phyloP scores from a whole-genome alignment of 2,329 filamentous ascomycete genomes.

The Beauveria medogensis region DNA sequence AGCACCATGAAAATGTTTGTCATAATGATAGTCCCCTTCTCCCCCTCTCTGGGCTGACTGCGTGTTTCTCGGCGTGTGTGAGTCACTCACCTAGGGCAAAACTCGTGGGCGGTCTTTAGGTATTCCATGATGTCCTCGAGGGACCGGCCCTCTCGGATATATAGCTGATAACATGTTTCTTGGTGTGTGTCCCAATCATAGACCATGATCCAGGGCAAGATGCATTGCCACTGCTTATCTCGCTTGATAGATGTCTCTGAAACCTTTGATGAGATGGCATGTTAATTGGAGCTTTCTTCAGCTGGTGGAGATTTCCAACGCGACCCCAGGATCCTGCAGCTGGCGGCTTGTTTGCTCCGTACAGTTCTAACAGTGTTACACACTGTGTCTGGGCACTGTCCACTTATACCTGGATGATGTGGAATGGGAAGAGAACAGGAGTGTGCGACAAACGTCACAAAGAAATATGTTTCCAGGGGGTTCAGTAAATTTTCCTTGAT shows the following conservation, averaged over 20 bases:
- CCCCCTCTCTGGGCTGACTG: slow-evolving; percentile 8
- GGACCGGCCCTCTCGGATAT: slow-evolving; percentile 66
- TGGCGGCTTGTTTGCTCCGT: neutral
- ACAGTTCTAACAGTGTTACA: neutral
- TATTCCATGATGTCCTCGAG: slow-evolving; percentile 68
- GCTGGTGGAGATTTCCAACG: slow-evolving; percentile 1
- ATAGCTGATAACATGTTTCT: slow-evolving; percentile 49
- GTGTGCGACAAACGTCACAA: neutral
- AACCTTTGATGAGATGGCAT: neutral
- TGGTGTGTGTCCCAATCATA: slow-evolving; percentile 39
- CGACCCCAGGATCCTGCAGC: neutral
- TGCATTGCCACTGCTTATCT: neutral
- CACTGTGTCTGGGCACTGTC: neutral
- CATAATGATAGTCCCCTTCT: neutral
- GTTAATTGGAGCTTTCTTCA: neutral
- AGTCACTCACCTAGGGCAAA: slow-evolving; percentile 62
- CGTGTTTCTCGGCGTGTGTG: slow-evolving; percentile 11
- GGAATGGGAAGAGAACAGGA: neutral
- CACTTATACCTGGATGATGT: neutral
- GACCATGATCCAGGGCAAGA: slow-evolving; percentile 28
- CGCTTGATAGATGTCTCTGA: neutral
- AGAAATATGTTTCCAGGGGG: too few relatives aligned
- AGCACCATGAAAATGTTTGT: neutral
- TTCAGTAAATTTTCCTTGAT: too few relatives aligned
- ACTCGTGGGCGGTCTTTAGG: slow-evolving; percentile 56